phyloP scores from a whole-genome alignment of 345 rosid genomes.

The Dipteronia sinensis region DNA sequence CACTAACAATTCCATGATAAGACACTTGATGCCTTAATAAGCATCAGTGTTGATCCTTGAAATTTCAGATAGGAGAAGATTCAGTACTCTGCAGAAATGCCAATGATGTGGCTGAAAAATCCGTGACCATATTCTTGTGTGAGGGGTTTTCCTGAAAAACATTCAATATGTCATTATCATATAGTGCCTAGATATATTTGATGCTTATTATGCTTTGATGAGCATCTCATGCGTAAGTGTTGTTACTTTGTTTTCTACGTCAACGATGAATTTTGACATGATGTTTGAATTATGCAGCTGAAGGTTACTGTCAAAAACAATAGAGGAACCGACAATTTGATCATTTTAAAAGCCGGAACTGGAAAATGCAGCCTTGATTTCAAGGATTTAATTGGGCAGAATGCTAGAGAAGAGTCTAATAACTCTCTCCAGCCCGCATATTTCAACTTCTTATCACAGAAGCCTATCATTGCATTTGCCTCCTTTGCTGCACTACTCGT shows the following conservation, averaged over 20 bases:
- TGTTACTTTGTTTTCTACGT: background rate
- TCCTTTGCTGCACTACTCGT: conserved; percentile 43
- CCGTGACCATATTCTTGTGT: background rate
- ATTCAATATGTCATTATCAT: background rate
- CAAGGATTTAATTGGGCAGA: conserved; percentile 46
- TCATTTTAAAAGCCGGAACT: conserved; percentile 44
- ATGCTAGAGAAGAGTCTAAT: conserved; percentile 31
- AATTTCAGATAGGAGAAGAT: too few species aligned
- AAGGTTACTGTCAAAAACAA: conserved; percentile 42
- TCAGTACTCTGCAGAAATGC: background rate
- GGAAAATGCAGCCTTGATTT: conserved; percentile 67
- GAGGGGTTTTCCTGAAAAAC: background rate
- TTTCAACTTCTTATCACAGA: conserved; percentile 34
- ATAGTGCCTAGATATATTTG: background rate
- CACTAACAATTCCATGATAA: too few species aligned
- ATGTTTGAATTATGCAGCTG: conserved; percentile 44
- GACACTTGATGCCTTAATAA: too few species aligned
- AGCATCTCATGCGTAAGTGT: background rate
- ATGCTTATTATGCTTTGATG: background rate
- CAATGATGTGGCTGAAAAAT: too few species aligned
- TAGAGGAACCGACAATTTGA: conserved; percentile 40
- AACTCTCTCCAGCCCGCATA: conserved; percentile 30
- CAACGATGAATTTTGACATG: conserved; percentile 4
- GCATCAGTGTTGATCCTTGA: too few species aligned
- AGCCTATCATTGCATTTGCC: conserved; percentile 32